Conservation (phyloP, 2,329 filamentous ascomycete species). For the Remersonia thermophila region DNA sequence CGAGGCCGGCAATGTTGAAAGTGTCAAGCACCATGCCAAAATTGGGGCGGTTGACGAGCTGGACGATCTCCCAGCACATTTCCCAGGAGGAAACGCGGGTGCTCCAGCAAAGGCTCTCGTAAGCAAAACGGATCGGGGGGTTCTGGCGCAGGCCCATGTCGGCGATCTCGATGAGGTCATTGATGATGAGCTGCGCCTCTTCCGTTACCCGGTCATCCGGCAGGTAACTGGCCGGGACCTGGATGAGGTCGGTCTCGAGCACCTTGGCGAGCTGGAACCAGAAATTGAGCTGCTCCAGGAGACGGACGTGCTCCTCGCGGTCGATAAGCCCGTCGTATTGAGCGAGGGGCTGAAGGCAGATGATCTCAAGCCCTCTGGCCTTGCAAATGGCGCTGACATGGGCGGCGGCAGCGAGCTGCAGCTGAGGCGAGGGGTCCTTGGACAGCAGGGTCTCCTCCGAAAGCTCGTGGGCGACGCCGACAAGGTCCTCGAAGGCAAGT, state of each 20-base stretch:
- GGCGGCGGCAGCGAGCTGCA: conserved; percentile 40
- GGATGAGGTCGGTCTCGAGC: conserved; percentile 58
- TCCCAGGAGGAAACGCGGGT: conserved; percentile 63
- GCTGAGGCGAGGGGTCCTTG: conserved; percentile 11
- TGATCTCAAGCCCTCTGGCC: conserved; percentile 41
- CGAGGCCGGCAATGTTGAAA: conserved; percentile 61
- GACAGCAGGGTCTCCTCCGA: conserved; percentile 4
- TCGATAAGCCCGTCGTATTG: conserved; percentile 65
- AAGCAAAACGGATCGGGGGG: conserved; percentile 54
- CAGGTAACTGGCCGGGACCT: conserved; percentile 62
- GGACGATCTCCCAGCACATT: conserved; percentile 54
- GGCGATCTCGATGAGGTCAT: conserved; percentile 52
- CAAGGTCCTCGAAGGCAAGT: conserved; percentile 66
- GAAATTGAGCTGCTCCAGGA: conserved; percentile 50
- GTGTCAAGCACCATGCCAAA: conserved; percentile 69
- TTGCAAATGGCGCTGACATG: conserved; percentile 46
- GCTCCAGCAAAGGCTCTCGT: conserved; percentile 63
- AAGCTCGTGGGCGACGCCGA: conserved; percentile 38
- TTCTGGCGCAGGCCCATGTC: conserved; percentile 49
- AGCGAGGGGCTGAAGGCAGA: conserved; percentile 65
- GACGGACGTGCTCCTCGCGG: conserved; percentile 40
- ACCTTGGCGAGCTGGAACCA: conserved; percentile 57
- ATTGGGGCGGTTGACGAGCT: conserved; percentile 52
- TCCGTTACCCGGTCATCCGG: conserved; percentile 31
- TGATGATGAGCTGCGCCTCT: conserved; percentile 42